phyloP scores from a whole-genome alignment of 352 stramenopile species.

The Globisporangium abappressorium region DNA sequence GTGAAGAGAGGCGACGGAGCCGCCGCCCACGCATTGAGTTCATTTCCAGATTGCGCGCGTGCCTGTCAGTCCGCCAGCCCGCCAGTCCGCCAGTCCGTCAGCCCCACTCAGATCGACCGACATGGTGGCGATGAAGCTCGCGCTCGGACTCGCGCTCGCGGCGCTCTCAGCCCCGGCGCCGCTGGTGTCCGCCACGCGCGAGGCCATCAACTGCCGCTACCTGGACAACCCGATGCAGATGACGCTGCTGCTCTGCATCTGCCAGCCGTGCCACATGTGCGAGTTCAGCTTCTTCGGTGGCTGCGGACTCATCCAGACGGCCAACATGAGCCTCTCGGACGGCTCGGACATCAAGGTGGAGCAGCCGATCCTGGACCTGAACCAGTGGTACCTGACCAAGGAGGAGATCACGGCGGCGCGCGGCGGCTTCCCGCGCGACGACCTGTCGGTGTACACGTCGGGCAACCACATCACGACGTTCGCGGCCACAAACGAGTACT shows the following conservation, averaged over 20 bases:
- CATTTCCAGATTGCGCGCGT: constrained; percentile 7
- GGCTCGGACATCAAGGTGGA: constrained; percentile 23
- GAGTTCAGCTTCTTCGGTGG: constrained; percentile 22
- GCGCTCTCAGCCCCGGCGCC: not conserved
- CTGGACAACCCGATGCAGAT: constrained; percentile 23
- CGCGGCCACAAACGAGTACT: constrained; percentile 43
- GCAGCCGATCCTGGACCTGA: constrained; percentile 43
- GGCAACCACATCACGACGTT: constrained; percentile 51
- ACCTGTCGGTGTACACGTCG: constrained; percentile 38
- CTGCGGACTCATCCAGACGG: constrained; percentile 23
- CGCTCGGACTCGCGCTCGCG: constrained; percentile 5
- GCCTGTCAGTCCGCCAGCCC: not conserved
- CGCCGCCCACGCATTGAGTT: not conserved
- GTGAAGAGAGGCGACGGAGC: not conserved
- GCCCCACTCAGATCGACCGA: not conserved
- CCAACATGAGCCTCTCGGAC: constrained; percentile 22
- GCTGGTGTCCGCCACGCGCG: not conserved
- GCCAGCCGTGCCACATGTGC: constrained; percentile 40
- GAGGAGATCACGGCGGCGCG: constrained; percentile 48
- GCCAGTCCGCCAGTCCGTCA: not conserved
- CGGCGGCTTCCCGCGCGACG: constrained; percentile 35
- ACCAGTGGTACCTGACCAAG: constrained; percentile 60
- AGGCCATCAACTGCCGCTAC: constrained; percentile 18
- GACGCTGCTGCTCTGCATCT: constrained; percentile 33
- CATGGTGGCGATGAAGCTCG: constrained; percentile 5